phyloP scores from a whole-genome alignment of 1,139 yeast species.

The Zygoascus hellenicus region DNA sequence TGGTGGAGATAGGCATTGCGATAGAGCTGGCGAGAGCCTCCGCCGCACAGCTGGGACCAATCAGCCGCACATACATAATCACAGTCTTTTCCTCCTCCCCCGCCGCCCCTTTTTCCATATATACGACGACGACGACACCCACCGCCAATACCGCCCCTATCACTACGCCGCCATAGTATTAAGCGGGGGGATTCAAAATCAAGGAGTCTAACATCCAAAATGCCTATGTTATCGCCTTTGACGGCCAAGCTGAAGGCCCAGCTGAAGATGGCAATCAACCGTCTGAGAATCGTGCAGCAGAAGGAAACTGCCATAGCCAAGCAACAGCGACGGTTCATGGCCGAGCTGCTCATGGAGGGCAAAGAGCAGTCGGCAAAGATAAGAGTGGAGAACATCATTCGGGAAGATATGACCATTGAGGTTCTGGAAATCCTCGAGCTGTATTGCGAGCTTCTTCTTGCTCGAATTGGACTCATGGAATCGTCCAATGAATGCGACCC shows the following conservation, averaged over 20 bases:
- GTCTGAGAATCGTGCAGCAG: conserved; percentile 73
- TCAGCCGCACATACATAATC: no score
- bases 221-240: conserved; percentile 2
- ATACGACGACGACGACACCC: no score
- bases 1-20: no score
- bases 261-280: conserved; percentile 73
- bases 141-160: no score
- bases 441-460: conserved; percentile 76
- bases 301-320: conserved; percentile 78
- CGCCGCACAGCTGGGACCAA: no score
- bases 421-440: conserved; percentile 73
- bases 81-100: no score
- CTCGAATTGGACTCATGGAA: conserved; percentile 58
- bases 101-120: no score
- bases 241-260: conserved; percentile 56
- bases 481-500: conserved; percentile 47
- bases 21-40: no score
- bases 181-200: neutral
- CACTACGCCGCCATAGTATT: no score
- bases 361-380: conserved; percentile 82
- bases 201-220: neutral
- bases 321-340: conserved; percentile 71
- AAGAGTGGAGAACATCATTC: conserved; percentile 76
- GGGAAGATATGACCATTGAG: conserved; percentile 81
- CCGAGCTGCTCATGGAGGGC: conserved; percentile 62